Base-by-base conservation (phyloP, 371 early-diverging fungal species). In the Mortierella sp. region DNA sequence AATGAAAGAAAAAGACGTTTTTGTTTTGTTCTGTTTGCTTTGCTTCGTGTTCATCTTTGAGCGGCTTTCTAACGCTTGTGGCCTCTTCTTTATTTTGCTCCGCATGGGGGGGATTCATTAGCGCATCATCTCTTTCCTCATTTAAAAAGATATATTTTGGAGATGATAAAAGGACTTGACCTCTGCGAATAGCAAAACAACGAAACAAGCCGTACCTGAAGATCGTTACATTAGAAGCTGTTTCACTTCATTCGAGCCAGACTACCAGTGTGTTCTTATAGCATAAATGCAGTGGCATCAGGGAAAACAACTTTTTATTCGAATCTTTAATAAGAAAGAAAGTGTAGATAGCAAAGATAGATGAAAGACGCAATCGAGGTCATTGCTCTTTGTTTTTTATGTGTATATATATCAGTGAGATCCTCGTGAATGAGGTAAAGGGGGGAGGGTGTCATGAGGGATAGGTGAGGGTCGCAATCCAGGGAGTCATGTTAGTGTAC, bases 401-500 rank as follows among this genome's bases (percentile, higher is more conserved):
- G 42, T 38, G 2, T 38, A 42, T 19, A 19, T 63, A 34, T 31
- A 14, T 63, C 63, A 34, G 9, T 19, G 63, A 63, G 63, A 42
- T 42, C 44, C 68, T 24, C 24, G 24, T 34, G 68, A 38, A 21
- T 68, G 68, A 38, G 42, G 68, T 10, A 38, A 68, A 42, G 24
- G 1, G 3, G 65, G 42, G 68, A 68, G 24, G 34, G 68, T 38
- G 68, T 68, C 68, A 68, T 68, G 68, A 68, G 42, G 68, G 68
- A 42, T 68, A 68, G 44, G 24, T 42, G 44, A 68, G 42, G 55
- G 42, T 68, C 68, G 42, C 38, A 50, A 68, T 68, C 60, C 63
- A 28, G 19, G 31, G 5, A 19, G 63, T 63, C 68, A 68, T 68
- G 68, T 38, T 68, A 68, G 68, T 68, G 68, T 68, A 68, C 68